Evolutionary conservation across 2,329 filamentous ascomycete genomes (phyloP), one percentile per base, ranked within the genome.

Genomic region (Arthroderma sp.): DNA sequence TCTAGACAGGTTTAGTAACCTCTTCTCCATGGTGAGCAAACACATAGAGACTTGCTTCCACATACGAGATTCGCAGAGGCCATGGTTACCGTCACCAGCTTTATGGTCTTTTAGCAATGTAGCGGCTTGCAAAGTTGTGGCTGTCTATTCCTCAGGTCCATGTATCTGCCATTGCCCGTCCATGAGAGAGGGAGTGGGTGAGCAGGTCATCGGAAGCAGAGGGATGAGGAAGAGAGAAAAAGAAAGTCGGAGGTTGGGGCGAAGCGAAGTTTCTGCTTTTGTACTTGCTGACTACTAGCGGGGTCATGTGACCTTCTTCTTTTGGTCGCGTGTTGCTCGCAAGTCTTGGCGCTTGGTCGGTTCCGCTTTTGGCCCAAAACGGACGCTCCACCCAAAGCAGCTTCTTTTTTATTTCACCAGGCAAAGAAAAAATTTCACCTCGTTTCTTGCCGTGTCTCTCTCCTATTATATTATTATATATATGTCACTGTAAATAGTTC

Each of bases 1-100:
- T 80, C 83, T 86, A 70, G 60, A 56, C 55, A 64, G n/a, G 49
- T 57, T 61, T 58, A 61, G 59, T 55, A 57, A 44, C 55, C 55
- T 51, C 38, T 52, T 51, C 38, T 52, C 49, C 43, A 53, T 54
- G 54, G 49, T 55, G 49, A 54, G 60, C 53, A 66, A 63, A 61
- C 66, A 63, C 63, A 61, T 65, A 64, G 64, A 66, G 61, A 63
- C 63, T 63, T 61, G 66, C 64, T 63, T n/a, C 65, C 66, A 67
- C 71, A 71, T 73, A 74, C 71, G 59, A 70, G 64, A 67, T 71
- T 71, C 66, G 69, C 65, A 62, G 71, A 67, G 59, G 70, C 67
- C 71, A 74, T 74, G 61, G 63, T 69, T 58, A 54, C 15, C 19
- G 63, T 69, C 58, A 54, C 15, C 19, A 58, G 53, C 44, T 54